A percentile compares a stretch with the other conserved stretches of the same genome.
Evolutionary conservation across 2,329 filamentous ascomycete genomes (phyloP).

Genomic region (Fusarium nematophilum): DNA sequence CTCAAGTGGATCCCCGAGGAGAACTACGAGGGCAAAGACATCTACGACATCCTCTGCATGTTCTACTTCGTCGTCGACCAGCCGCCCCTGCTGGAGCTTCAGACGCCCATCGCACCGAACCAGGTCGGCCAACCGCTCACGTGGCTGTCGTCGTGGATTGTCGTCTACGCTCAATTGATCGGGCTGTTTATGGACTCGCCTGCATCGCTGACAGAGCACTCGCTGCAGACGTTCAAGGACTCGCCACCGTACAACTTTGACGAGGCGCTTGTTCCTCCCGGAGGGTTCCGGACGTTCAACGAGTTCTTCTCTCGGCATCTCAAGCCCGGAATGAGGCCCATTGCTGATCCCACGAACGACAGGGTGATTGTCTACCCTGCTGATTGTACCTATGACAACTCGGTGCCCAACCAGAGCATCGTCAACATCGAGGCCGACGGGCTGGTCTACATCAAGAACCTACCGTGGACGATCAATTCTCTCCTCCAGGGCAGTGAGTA

Average conservation of each 20-base stretch:
- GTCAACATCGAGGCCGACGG: constrained; percentile 41
- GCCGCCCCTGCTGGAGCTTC: constrained; percentile 38
- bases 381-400: constrained; percentile 51
- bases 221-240: constrained; percentile 47
- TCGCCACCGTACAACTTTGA: constrained; percentile 47
- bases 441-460: constrained; percentile 50
- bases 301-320: constrained; percentile 53
- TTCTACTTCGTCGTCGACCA: constrained; percentile 56
- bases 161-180: constrained; percentile 50
- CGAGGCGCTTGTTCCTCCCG: constrained; percentile 46
- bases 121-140: constrained; percentile 45
- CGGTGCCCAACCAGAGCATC: constrained; percentile 34
- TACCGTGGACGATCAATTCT: constrained; percentile 51
- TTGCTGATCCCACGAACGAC: constrained; percentile 44
- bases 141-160: constrained; percentile 52
- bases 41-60: constrained; percentile 51
- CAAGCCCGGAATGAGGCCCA: constrained; percentile 48
- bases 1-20: constrained; percentile 53
- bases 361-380: constrained; percentile 50
- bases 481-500: constrained; percentile 50
- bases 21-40: constrained; percentile 47
- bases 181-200: constrained; percentile 50
- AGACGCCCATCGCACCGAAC: constrained; percentile 44
- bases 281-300: constrained; percentile 53
- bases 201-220: constrained; percentile 46